Conservation (phyloP, 305 asterid species). For the Ilex paraguariensis region DNA sequence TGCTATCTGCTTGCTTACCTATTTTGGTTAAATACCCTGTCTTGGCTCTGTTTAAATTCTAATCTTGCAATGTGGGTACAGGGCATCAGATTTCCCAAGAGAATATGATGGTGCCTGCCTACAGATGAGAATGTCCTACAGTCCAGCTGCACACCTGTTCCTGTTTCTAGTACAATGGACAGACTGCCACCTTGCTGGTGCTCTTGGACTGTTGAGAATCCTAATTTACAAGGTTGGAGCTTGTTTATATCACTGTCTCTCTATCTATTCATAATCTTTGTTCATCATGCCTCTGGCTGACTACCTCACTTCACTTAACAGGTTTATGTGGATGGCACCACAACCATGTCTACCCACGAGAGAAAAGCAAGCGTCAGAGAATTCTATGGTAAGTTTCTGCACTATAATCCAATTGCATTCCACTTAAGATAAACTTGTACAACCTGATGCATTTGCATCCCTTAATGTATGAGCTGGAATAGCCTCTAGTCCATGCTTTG, state of each 20-base stretch:
- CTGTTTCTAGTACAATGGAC: conserved; percentile 94
- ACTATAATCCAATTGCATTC: no score
- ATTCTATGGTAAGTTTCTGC: conserved; percentile 65
- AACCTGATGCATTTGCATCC: no score
- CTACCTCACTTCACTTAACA: conserved; percentile 7
- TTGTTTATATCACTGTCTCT: not conserved
- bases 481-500: no score
- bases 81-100: conserved; percentile 79
- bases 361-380: conserved; percentile 94
- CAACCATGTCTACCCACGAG: conserved; percentile 92
- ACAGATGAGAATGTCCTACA: conserved; percentile 92
- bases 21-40: not conserved
- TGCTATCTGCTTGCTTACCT: not conserved
- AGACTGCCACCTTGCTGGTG: conserved; percentile 91
- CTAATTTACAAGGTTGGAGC: conserved; percentile 71
- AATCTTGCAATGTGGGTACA: conserved; percentile 26
- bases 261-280: conserved; percentile 4
- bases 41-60: conserved; percentile 7
- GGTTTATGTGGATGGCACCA: conserved; percentile 97
- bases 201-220: conserved; percentile 84
- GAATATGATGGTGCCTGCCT: conserved; percentile 93
- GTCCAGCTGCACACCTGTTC: conserved; percentile 88
- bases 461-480: no score
- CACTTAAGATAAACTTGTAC: no score
- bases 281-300: no score